A percentile compares a stretch with the other conserved stretches of the same genome.
These are phyloP conservation scores for Sugiyamaella americana DNA, from an alignment of 805 yeast species.

Conservation along the genomic window DNA sequence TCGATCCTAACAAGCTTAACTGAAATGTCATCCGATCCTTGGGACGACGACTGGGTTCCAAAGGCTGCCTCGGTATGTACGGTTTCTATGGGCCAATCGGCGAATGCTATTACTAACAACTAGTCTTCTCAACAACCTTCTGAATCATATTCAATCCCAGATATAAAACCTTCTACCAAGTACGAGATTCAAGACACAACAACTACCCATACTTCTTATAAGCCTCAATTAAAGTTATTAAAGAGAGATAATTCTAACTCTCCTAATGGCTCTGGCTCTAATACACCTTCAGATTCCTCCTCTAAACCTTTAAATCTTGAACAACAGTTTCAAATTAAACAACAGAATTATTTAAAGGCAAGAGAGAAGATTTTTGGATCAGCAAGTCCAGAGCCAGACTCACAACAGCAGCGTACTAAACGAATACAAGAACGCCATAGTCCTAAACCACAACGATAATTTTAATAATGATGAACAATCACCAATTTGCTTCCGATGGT, in stretches of 20 bases:
- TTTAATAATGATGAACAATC: no score
- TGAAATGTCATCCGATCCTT: constrained; percentile 7
- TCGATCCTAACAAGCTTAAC: not conserved
- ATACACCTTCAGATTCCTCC: not conserved
- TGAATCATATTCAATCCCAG: no score
- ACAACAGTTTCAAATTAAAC: constrained; percentile 11
- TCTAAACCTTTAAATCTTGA: constrained; percentile 1
- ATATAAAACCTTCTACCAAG: not conserved
- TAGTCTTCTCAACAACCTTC: no score
- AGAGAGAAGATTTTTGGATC: constrained; percentile 18
- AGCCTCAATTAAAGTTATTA: constrained; percentile 18
- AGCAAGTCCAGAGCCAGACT: not conserved
- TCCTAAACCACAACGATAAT: no score
- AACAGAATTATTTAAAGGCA: constrained; percentile 11
- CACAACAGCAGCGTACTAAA: no score
- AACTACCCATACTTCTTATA: constrained; percentile 11
- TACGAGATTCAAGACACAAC: constrained; percentile 15
- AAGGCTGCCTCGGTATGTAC: not conserved
- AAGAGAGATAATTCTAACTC: constrained; percentile 8
- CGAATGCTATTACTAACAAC: no score
- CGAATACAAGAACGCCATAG: no score
- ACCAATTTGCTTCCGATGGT: no score
- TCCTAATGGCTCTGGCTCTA: not conserved
- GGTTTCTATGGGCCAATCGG: no score
- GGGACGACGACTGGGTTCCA: constrained; percentile 16